Evolutionary conservation across 1,139 yeast genomes (phyloP).

Genomic region (Geotrichum europaeum): DNA sequence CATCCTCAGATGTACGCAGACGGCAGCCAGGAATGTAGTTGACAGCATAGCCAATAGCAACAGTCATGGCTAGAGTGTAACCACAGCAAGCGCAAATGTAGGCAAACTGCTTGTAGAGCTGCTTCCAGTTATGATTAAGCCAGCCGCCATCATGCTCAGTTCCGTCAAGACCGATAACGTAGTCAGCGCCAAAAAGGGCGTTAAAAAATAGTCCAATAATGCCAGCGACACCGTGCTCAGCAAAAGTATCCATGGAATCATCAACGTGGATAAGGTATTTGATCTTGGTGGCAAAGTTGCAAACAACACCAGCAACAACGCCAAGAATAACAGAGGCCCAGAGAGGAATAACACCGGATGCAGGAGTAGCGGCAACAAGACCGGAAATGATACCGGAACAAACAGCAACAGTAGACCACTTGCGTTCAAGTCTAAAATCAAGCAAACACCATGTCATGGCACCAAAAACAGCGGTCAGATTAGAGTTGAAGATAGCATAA

Average conservation of each 20-base stretch:
- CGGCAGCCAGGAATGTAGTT: slow-evolving; percentile 78
- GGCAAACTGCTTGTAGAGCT: slow-evolving; percentile 83
- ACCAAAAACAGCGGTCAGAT: slow-evolving; percentile 82
- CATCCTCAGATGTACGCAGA: slow-evolving; percentile 75
- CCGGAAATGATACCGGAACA: slow-evolving; percentile 96
- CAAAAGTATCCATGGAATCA: slow-evolving; percentile 90
- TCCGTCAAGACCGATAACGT: slow-evolving; percentile 82
- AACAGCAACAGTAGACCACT: slow-evolving; percentile 92
- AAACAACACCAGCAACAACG: slow-evolving; percentile 67
- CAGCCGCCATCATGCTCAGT: slow-evolving; percentile 88
- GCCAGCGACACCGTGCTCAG: slow-evolving; percentile 98
- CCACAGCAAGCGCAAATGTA: slow-evolving; percentile 70
- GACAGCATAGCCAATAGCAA: slow-evolving; percentile 64
- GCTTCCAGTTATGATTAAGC: slow-evolving; percentile 85
- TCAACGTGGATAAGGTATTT: slow-evolving; percentile 78
- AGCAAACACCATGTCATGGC: slow-evolving; percentile 89
- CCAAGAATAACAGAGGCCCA: slow-evolving; percentile 92
- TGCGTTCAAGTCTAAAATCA: slow-evolving; percentile 80
- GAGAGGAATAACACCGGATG: slow-evolving; percentile 83
- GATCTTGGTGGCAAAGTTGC: slow-evolving; percentile 86
- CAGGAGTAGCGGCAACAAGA: slow-evolving; percentile 92
- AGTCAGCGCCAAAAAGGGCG: slow-evolving; percentile 79
- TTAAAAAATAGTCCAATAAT: slow-evolving; percentile 81
- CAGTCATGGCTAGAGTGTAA: slow-evolving; percentile 73
- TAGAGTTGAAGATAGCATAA: slow-evolving; percentile 87